phyloP scores from a whole-genome alignment of 768 basidiomycete species.

The Clavulina sp. region DNA sequence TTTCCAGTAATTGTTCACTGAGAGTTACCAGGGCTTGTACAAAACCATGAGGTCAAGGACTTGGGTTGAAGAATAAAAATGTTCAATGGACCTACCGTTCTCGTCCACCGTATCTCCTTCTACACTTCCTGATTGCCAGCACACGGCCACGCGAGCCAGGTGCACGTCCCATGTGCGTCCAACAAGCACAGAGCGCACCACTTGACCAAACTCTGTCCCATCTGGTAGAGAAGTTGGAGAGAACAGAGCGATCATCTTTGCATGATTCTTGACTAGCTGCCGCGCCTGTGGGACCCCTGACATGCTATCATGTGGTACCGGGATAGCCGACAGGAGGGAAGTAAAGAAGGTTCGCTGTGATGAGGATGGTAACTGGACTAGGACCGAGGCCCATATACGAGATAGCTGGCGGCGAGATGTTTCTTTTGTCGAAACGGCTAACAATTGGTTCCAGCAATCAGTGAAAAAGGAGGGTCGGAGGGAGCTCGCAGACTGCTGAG shows the following conservation, averaged over 20 bases:
- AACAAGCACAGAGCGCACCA: slow-evolving; percentile 30
- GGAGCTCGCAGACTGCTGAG: slow-evolving; percentile 25
- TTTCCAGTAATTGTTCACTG: slow-evolving; percentile 25
- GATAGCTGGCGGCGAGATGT: slow-evolving; percentile 24
- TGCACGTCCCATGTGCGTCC: slow-evolving; percentile 41
- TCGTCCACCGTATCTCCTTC: slow-evolving; percentile 19
- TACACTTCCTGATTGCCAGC: slow-evolving; percentile 42
- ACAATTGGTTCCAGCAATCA: slow-evolving; percentile 30
- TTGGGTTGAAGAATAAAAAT: neutral
- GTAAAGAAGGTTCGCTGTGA: slow-evolving; percentile 39
- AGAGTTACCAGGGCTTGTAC: slow-evolving; percentile 23
- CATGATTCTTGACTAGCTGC: slow-evolving; percentile 35
- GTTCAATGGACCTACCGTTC: slow-evolving; percentile 19
- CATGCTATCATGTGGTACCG: slow-evolving; percentile 14
- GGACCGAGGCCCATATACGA: slow-evolving; percentile 30
- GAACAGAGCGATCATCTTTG: slow-evolving; percentile 31
- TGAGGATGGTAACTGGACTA: slow-evolving; percentile 32
- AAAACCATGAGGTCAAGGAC: slow-evolving; percentile 17
- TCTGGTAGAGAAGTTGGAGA: slow-evolving; percentile 33
- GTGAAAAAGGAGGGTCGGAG: slow-evolving; percentile 59
- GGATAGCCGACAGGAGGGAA: slow-evolving; percentile 40
- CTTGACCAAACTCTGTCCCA: slow-evolving; percentile 35
- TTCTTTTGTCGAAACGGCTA: slow-evolving; percentile 16
- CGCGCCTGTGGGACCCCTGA: slow-evolving; percentile 22
- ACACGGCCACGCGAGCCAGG: slow-evolving; percentile 44